A percentile compares a stretch with the other conserved stretches of the same genome.
Evolutionary conservation across 2,329 filamentous ascomycete species (phyloP).

Genomic region (Ilyonectria sp.): DNA sequence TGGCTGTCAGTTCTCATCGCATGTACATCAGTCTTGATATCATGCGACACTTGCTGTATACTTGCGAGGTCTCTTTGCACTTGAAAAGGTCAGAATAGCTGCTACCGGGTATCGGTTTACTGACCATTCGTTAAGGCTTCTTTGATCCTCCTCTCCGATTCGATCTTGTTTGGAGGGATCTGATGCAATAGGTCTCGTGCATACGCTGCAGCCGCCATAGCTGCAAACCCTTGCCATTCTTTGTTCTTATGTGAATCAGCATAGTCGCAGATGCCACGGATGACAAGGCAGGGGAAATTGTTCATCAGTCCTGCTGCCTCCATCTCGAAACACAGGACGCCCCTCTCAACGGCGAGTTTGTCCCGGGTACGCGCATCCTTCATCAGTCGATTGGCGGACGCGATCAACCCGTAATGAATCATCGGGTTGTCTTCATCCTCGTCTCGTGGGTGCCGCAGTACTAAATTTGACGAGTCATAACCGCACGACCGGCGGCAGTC

Average conservation of each 20-base stretch:
- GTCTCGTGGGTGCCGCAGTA: no score
- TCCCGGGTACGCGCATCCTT: no score
- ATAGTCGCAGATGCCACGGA: conserved; percentile 57
- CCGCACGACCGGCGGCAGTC: no score
- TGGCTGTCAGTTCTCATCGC: not conserved
- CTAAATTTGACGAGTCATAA: no score
- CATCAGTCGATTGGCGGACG: no score
- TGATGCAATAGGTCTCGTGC: not conserved
- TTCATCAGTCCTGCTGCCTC: conserved; percentile 23
- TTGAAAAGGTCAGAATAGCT: not conserved
- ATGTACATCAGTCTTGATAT: not conserved
- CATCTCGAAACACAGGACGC: no score
- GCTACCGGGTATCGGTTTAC: not conserved
- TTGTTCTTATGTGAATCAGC: conserved; percentile 57
- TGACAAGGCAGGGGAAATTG: conserved; percentile 37
- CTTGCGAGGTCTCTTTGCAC: not conserved
- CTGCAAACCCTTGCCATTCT: conserved; percentile 53
- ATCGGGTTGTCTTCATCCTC: no score
- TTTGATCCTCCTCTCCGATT: not conserved
- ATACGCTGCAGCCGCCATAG: not conserved
- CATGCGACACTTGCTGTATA: not conserved
- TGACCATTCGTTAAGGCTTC: not conserved
- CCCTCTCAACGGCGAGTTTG: no score
- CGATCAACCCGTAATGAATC: no score
- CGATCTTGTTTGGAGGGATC: not conserved